A percentile compares a stretch with the other conserved stretches of the same genome.
Conservation (phyloP, 202 grass and related monocot genomes). For the Elaeis oleifera region DNA sequence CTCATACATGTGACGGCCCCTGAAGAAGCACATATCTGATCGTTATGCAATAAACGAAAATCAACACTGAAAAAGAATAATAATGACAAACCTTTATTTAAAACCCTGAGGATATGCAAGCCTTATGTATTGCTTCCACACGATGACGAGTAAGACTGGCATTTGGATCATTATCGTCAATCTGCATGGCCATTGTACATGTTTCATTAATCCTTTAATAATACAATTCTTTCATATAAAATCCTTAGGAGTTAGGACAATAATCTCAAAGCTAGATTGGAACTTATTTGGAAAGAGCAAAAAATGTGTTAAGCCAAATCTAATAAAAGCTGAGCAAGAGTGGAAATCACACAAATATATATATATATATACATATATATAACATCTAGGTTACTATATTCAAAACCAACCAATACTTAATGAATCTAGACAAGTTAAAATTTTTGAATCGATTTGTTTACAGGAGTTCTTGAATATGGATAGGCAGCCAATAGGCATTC, state of each 20-base stretch:
- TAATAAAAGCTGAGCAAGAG: too few relatives aligned
- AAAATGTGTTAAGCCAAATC: too few relatives aligned
- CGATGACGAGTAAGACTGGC: constrained; percentile 46
- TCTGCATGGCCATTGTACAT: constrained; percentile 34
- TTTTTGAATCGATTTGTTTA: too few relatives aligned
- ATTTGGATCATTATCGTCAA: constrained; percentile 68
- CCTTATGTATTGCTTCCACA: constrained; percentile 57
- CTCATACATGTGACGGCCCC: constrained; percentile 42
- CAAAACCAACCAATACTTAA: too few relatives aligned
- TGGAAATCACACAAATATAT: too few relatives aligned
- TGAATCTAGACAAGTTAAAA: too few relatives aligned
- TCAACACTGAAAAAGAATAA: not conserved
- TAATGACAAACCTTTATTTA: constrained; percentile 62
- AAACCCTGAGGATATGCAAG: constrained; percentile 57
- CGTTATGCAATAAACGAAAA: not conserved
- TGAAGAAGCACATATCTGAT: constrained; percentile 18
- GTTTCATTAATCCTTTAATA: not conserved
- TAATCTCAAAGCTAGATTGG: not conserved
- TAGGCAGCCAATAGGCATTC: too few relatives aligned
- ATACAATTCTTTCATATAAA: constrained; percentile 1
- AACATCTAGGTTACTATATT: too few relatives aligned
- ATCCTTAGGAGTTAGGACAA: too few relatives aligned
- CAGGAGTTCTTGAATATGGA: too few relatives aligned
- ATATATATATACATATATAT: too few relatives aligned
- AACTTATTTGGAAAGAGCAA: not conserved